These are phyloP conservation scores for Thamnidium elegans DNA, from an alignment of 192 early-diverging fungal species.

Conservation along the genomic window DNA sequence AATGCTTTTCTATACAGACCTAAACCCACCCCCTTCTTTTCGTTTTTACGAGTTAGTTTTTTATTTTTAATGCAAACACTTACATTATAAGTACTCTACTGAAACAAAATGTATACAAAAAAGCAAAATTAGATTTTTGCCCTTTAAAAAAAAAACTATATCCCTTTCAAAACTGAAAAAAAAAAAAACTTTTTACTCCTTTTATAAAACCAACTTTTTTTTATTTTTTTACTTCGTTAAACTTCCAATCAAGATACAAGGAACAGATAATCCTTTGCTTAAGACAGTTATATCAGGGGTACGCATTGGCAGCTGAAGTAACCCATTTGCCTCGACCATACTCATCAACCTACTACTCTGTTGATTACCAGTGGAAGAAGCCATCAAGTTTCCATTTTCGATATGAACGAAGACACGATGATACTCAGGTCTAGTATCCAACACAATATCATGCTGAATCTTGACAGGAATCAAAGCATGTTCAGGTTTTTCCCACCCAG, in stretches of 20 bases:
- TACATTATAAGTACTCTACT: no score
- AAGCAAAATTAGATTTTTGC: neutral
- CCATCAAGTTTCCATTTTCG: slow-evolving; percentile 44
- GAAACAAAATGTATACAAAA: neutral
- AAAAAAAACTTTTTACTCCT: neutral
- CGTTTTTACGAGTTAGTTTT: no score
- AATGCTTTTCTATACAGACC: no score
- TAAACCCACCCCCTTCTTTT: no score
- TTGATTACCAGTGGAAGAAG: slow-evolving; percentile 66
- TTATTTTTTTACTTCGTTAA: neutral
- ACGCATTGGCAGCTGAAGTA: slow-evolving; percentile 69
- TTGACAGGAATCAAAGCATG: slow-evolving; percentile 53
- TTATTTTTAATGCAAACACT: no score
- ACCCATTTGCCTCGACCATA: slow-evolving; percentile 74
- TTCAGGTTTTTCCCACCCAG: slow-evolving; percentile 57
- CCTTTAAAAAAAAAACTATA: neutral
- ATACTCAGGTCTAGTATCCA: slow-evolving; percentile 72
- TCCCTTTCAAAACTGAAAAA: neutral
- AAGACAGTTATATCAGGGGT: slow-evolving; percentile 28
- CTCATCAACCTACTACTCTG: slow-evolving; percentile 77
- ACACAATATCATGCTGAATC: slow-evolving; percentile 51
- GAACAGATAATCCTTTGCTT: slow-evolving; percentile 41
- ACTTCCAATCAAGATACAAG: slow-evolving; percentile 51
- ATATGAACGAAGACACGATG: slow-evolving; percentile 48
- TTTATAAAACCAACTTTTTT: slow-evolving; percentile 5